Evolutionary conservation across 345 rosid genomes (phyloP).

Genomic region (Erucastrum elatum): DNA sequence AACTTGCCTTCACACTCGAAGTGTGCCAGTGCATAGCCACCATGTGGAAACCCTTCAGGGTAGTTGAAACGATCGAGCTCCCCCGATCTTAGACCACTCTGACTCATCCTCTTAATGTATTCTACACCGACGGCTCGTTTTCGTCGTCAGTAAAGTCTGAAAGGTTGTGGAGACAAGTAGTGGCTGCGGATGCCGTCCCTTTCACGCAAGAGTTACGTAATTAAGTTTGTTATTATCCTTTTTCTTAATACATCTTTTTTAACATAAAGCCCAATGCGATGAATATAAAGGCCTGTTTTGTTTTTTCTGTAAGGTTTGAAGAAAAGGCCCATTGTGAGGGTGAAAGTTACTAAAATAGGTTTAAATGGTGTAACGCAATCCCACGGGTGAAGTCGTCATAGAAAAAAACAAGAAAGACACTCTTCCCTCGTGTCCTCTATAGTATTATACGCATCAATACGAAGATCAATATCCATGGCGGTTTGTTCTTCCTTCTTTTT

Average conservation of each 20-base stretch:
- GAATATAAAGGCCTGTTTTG: background rate
- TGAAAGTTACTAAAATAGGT: background rate
- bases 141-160: background rate
- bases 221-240: too few species aligned
- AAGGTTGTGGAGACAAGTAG: too few species aligned
- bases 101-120: background rate
- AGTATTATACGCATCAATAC: constrained; percentile 7
- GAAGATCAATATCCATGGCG: constrained; percentile 38
- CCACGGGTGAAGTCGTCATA: constrained; percentile 35
- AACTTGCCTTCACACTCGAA: background rate
- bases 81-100: background rate
- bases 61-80: background rate
- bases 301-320: background rate
- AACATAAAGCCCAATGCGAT: background rate
- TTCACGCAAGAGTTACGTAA: too few species aligned
- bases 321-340: background rate
- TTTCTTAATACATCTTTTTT: too few species aligned
- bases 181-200: too few species aligned
- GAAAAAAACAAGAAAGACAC: background rate
- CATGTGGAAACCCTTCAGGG: background rate
- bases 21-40: background rate
- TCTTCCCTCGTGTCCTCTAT: constrained; percentile 3
- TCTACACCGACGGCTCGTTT: background rate
- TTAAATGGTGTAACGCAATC: constrained; percentile 25
- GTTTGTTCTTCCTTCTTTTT: constrained; percentile 15